These are phyloP conservation scores for Thermomyces lanuginosus DNA, from an alignment of 2,329 filamentous ascomycete genomes.

Conservation along the genomic window DNA sequence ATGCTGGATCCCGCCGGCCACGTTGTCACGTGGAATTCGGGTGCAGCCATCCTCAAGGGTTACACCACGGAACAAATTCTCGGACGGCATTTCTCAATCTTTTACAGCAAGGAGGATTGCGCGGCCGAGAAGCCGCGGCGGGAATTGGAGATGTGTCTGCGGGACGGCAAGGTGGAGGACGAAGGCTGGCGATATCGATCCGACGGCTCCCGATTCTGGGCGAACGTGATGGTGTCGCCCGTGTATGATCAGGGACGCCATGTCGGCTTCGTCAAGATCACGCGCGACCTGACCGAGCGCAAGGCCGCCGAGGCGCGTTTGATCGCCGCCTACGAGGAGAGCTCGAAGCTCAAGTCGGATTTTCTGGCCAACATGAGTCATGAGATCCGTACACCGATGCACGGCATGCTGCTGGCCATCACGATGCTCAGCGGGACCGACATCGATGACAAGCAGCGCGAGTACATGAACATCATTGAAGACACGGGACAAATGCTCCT, in stretches of 20 bases:
- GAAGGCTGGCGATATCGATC: constrained; percentile 45
- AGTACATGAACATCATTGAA: constrained; percentile 41
- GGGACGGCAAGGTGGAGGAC: constrained; percentile 41
- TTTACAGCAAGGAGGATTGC: constrained; percentile 39
- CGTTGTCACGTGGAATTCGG: constrained; percentile 43
- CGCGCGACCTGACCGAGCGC: constrained; percentile 40
- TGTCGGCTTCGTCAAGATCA: constrained; percentile 44
- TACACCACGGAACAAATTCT: constrained; percentile 40
- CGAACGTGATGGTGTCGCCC: constrained; percentile 43
- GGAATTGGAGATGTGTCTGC: constrained; percentile 37
- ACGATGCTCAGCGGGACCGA: constrained; percentile 40
- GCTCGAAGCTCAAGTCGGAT: constrained; percentile 45
- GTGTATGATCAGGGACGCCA: constrained; percentile 37
- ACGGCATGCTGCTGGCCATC: constrained; percentile 45
- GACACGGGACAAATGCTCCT: constrained; percentile 43
- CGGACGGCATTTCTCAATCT: constrained; percentile 41
- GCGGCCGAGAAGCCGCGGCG: constrained; percentile 33
- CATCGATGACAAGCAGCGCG: constrained; percentile 38
- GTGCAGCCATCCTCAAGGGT: constrained; percentile 40
- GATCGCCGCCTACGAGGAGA: constrained; percentile 43
- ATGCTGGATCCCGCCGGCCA: constrained; percentile 41
- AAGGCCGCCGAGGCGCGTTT: constrained; percentile 39
- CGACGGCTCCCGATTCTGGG: constrained; percentile 44
- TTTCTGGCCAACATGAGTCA: constrained; percentile 50
- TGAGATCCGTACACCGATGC: constrained; percentile 49